These are phyloP conservation scores for Lavandula angustifolia DNA, from an alignment of 257 asterid genomes.

Conservation along the genomic window DNA sequence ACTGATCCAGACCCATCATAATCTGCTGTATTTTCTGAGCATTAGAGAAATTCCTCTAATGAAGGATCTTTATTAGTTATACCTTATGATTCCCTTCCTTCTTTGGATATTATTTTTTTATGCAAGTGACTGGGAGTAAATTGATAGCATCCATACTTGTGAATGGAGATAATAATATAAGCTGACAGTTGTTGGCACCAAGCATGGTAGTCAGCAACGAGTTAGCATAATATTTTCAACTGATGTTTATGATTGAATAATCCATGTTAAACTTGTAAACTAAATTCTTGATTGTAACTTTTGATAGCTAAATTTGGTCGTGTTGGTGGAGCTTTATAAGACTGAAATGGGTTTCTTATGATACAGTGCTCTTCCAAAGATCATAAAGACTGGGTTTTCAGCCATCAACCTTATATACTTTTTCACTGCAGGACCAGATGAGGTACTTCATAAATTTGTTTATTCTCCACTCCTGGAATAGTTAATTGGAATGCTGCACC, in stretches of 20 bases:
- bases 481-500: neutral
- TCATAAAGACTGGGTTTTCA: slow-evolving; percentile 96
- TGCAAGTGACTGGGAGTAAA: neutral
- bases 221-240: too few relatives aligned
- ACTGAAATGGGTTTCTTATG: slow-evolving; percentile 37
- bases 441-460: slow-evolving; percentile 54
- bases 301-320: neutral
- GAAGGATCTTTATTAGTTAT: neutral
- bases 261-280: too few relatives aligned
- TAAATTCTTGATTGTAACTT: too few relatives aligned
- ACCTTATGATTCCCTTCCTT: too few relatives aligned
- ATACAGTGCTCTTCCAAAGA: slow-evolving; percentile 84
- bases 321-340: slow-evolving; percentile 16
- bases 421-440: slow-evolving; percentile 99
- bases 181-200: neutral
- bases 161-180: neutral
- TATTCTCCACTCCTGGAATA: neutral
- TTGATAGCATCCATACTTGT: too few relatives aligned
- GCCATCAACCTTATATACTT: slow-evolving; percentile 96
- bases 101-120: neutral
- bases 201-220: too few relatives aligned
- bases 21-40: neutral
- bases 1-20: slow-evolving; percentile 10
- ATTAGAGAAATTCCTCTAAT: neutral
- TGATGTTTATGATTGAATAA: too few relatives aligned